Evolutionary conservation across 2,329 filamentous ascomycete species (phyloP).

Genomic region (Gliomastix tumulicola): DNA sequence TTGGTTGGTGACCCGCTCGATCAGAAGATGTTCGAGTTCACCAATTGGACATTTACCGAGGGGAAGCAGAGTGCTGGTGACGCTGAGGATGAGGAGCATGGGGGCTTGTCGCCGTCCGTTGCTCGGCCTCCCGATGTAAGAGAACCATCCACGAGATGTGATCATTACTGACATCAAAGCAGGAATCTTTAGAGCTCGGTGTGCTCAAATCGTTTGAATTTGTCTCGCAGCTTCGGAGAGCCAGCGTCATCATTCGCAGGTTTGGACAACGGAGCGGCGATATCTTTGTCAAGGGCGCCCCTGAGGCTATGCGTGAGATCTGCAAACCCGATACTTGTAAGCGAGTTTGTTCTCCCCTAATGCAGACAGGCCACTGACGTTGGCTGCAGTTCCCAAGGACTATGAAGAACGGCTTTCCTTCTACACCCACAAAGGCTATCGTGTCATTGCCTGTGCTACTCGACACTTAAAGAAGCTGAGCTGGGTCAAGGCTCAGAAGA

Average conservation of each 20-base stretch:
- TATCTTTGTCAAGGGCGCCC: constrained; percentile 92
- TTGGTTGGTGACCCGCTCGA: constrained; percentile 91
- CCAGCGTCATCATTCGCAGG: constrained; percentile 85
- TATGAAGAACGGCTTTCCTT: constrained; percentile 84
- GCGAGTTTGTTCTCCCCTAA: constrained; percentile 19
- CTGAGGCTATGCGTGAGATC: constrained; percentile 93
- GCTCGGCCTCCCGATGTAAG: constrained; percentile 65
- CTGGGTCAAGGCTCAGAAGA: constrained; percentile 92
- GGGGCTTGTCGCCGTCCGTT: constrained; percentile 76
- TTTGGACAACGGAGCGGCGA: constrained; percentile 80
- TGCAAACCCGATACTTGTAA: constrained; percentile 74
- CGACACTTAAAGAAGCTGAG: constrained; percentile 82
- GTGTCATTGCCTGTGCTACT: constrained; percentile 91
- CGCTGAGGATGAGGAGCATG: constrained; percentile 66
- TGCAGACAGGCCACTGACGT: constrained; percentile 5
- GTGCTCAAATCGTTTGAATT: constrained; percentile 91
- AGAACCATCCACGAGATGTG: too few species aligned
- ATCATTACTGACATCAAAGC: too few species aligned
- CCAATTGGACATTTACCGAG: constrained; percentile 87
- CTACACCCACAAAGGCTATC: constrained; percentile 93
- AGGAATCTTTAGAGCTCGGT: constrained; percentile 72
- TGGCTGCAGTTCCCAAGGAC: constrained; percentile 62
- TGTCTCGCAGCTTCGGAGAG: constrained; percentile 82
- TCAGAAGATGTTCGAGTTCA: constrained; percentile 98
- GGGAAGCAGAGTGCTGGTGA: constrained; percentile 62